phyloP scores from a whole-genome alignment of 495 filamentous ascomycete genomes.

The Xylaria flabelliformis region DNA sequence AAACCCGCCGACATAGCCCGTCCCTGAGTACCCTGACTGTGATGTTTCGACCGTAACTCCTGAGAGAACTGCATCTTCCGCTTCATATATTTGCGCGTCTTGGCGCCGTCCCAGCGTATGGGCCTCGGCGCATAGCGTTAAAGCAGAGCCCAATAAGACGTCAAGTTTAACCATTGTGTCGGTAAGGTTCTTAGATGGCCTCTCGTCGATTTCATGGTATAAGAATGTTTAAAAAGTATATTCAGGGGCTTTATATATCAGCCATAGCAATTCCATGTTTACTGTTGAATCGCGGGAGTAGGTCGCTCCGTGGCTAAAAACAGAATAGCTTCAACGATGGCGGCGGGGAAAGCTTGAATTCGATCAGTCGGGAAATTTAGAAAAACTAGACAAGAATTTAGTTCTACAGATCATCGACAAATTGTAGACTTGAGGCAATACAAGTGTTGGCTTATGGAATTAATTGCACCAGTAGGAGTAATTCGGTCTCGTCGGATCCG shows the following conservation, averaged over 20 bases:
- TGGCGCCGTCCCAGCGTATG: background rate
- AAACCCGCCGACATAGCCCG: conserved; percentile 53
- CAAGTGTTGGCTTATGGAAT: background rate
- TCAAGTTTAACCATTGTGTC: background rate
- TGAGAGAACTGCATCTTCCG: conserved; percentile 46
- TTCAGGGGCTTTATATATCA: background rate
- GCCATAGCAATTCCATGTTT: background rate
- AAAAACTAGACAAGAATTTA: no score
- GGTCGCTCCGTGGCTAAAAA: background rate
- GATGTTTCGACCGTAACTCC: conserved; percentile 45
- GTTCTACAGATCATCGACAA: no score
- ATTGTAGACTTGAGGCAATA: no score
- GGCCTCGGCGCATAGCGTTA: background rate
- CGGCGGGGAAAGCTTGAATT: background rate
- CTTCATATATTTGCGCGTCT: conserved; percentile 38
- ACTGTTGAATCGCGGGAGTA: background rate
- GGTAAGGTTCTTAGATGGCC: background rate
- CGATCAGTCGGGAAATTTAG: background rate
- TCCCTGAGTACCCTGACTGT: conserved; percentile 46
- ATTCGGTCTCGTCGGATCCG: background rate
- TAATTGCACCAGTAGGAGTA: background rate
- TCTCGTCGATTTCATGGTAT: background rate
- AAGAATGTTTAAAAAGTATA: no score
- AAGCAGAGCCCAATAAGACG: background rate
- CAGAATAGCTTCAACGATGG: background rate